These are phyloP conservation scores for Psilocybe tampanensis DNA, from an alignment of 768 basidiomycete species.

Conservation along the genomic window DNA sequence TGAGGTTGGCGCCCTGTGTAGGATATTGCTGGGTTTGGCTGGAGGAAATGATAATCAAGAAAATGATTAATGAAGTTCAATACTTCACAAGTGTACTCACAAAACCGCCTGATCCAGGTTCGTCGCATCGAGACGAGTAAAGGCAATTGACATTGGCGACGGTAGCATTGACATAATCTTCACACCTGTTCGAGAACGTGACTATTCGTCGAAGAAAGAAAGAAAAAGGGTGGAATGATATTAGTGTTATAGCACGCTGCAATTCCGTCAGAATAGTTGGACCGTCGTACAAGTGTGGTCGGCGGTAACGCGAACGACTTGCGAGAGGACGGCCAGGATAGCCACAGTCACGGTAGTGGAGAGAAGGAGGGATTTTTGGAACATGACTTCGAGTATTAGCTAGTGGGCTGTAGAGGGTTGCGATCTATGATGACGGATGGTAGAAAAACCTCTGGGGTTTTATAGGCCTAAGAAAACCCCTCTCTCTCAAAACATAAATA, in stretches of 20 bases:
- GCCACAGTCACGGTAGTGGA: background rate
- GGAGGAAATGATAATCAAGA: too few species aligned
- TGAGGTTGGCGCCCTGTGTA: conserved; percentile 37
- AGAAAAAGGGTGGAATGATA: background rate
- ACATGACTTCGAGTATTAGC: conserved; percentile 3
- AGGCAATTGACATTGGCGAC: conserved; percentile 42
- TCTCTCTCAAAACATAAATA: too few species aligned
- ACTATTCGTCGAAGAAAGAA: conserved; percentile 19
- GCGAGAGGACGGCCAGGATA: conserved; percentile 1
- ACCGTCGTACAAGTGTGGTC: conserved; percentile 21
- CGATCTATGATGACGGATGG: too few species aligned
- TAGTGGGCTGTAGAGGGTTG: background rate
- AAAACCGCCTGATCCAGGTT: conserved; percentile 36
- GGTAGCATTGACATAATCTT: conserved; percentile 29
- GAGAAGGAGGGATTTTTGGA: background rate
- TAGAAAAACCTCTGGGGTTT: too few species aligned
- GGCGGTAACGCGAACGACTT: conserved; percentile 6
- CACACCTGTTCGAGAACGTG: conserved; percentile 37
- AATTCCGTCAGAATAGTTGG: too few species aligned
- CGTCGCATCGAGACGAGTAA: conserved; percentile 39
- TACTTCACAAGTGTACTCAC: conserved; percentile 15
- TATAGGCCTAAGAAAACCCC: too few species aligned
- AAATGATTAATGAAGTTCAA: background rate
- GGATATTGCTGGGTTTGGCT: conserved; percentile 34
- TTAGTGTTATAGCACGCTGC: too few species aligned